Evolutionary conservation across 352 stramenopile species (phyloP), one percentile per base, ranked within the genome.

Genomic region (Pythium graminicola): DNA sequence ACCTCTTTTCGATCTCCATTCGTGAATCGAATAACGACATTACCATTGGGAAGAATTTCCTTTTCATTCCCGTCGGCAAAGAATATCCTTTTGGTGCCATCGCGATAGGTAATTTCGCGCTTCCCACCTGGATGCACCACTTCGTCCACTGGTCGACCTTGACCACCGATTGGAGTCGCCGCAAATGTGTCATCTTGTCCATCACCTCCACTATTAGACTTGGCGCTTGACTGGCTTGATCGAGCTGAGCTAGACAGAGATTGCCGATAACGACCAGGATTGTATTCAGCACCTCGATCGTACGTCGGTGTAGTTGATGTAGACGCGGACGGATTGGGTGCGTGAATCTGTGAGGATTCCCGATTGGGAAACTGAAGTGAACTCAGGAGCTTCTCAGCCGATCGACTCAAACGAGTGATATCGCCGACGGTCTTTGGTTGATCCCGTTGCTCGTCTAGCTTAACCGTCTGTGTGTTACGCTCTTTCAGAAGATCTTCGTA

Each of bases 1-100:
- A 49, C 73, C 77, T 96, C 86, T 75, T 98, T 97, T 31, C 96
- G 72, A 67, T 99, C 96, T 22, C 96, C 96, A 59, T 99, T 99
- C 4, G 72, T 81, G 62, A 98, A 98, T 8, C 76, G 77, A 39
- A 98, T 93, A 20, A 95, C 65, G 6, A 76, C 79, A 19, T 87
- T 85, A 5, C 95, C 95, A 60, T 96, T 76, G 6, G 75, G 59
- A n/a, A 84, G 66, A 27, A 97, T 82, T 49, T 97, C 86, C 62
- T 98, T 98, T 40, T 86, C 67, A 22, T 95, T 98, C 23, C 95
- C 95, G 70, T 98, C 96, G 1, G 82, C 59, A 64, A 96, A 98
- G 36, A 81, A 57, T 43, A 92, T 88, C 27, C 70, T 73, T 41
- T 71, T 86, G 40, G 76, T 89, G 16, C 79, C 75, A 41, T 91